These are phyloP conservation scores for Millerozyma miso DNA, from an alignment of 805 yeast genomes.

Conservation along the genomic window DNA sequence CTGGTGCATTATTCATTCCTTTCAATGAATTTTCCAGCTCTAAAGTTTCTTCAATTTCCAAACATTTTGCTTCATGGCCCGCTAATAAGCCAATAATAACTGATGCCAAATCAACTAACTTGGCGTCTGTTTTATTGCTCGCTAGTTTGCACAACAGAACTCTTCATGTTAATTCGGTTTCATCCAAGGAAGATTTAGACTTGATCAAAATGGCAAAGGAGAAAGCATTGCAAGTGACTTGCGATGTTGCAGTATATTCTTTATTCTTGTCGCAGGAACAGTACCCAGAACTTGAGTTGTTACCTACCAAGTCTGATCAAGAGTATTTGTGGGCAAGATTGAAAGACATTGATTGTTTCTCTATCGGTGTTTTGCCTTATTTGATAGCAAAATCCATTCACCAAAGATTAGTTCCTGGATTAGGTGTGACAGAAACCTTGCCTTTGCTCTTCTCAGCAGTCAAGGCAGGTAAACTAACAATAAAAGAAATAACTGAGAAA, in stretches of 20 bases:
- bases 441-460: conserved; percentile 84
- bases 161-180: conserved; percentile 85
- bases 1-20: conserved; percentile 80
- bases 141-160: conserved; percentile 83
- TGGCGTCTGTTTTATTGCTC: conserved; percentile 86
- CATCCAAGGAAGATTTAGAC: conserved; percentile 74
- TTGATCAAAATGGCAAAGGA: conserved; percentile 81
- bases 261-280: conserved; percentile 72
- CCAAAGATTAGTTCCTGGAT: conserved; percentile 59
- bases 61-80: conserved; percentile 84
- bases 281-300: conserved; percentile 63
- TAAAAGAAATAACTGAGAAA: conserved; percentile 66
- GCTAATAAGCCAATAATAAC: conserved; percentile 77
- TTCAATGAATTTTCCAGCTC: conserved; percentile 65
- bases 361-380: conserved; percentile 77
- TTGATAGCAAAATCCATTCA: conserved; percentile 64
- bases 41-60: conserved; percentile 73
- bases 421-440: conserved; percentile 74
- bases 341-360: conserved; percentile 74
- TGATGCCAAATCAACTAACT: conserved; percentile 86
- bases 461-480: conserved; percentile 62
- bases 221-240: conserved; percentile 77
- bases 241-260: conserved; percentile 81
- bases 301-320: conserved; percentile 82
- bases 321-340: conserved; percentile 75